Conservation (phyloP, 78 protist genomes). For the Pigoraptor vietnamica region DNA sequence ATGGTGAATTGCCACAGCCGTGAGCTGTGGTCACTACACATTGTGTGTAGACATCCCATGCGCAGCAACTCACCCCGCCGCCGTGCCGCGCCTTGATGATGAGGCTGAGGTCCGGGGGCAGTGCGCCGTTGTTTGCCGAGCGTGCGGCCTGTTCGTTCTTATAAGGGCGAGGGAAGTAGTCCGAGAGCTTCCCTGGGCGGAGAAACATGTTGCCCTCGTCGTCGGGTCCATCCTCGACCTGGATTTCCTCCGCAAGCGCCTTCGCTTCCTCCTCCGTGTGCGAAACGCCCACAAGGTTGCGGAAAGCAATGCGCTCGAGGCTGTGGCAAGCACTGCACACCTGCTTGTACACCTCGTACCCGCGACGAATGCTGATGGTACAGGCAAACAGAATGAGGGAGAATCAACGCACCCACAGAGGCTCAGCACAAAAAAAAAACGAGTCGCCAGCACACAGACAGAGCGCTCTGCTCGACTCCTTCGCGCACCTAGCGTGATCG, state of each 20-base stretch:
- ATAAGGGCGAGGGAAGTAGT: conserved; percentile 77
- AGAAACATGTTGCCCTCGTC: conserved; percentile 57
- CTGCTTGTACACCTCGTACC: conserved; percentile 73
- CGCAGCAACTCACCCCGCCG: conserved; percentile 25
- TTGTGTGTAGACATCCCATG: not conserved
- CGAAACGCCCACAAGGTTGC: conserved; percentile 63
- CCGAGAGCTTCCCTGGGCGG: conserved; percentile 87
- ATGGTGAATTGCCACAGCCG: too few species aligned
- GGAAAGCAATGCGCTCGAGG: conserved; percentile 58
- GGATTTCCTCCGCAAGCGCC: conserved; percentile 41
- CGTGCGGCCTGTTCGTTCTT: conserved; percentile 81
- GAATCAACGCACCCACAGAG: not conserved
- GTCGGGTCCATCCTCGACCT: conserved; percentile 56
- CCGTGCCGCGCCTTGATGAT: conserved; percentile 72
- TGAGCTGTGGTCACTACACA: not conserved
- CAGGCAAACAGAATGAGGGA: too few species aligned
- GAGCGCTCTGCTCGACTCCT: not conserved
- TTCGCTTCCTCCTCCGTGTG: conserved; percentile 73
- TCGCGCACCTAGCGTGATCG: conserved; percentile 21
- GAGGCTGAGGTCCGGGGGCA: conserved; percentile 84
- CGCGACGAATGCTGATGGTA: conserved; percentile 70
- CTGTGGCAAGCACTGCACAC: conserved; percentile 87
- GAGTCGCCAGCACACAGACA: not conserved
- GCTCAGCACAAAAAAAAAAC: too few species aligned
- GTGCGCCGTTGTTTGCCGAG: conserved; percentile 77